Evolutionary conservation across 2,329 filamentous ascomycete species (phyloP), one percentile per base, ranked within the genome.

Genomic region (Diplocarpon rosae): DNA sequence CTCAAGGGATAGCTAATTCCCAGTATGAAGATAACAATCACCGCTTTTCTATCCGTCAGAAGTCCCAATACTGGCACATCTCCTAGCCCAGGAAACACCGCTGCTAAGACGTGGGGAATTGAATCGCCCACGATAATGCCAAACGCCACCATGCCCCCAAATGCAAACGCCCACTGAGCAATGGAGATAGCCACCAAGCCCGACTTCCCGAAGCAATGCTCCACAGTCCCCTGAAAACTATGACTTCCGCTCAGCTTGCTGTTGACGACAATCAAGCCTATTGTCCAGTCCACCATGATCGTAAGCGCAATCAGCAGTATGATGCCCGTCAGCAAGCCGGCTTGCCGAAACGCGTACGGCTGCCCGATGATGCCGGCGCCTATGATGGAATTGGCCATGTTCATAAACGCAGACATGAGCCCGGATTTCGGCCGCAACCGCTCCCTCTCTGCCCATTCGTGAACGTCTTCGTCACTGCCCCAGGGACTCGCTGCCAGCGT

Each of bases 331-430:
- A 85, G 63, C 56, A 98, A 74, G 6, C 92, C 92, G 7, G 92
- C 92, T 67, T 96, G 89, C 47, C 78, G 79, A 61, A 98, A 83
- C n/a, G 92, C 92, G 66, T 96, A 98, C 11, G 92, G 89, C 66
- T 98, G 92, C 3, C 85, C 78, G 58, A 83, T 82, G 63, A 83
- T 83, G 42, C 79, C 78, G 2, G 79, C 80, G 32, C 79, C 80
- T 55, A 98, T 95, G 63, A 98, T 98, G 57, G 85, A 93, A 69
- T 98, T 98, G 51, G 92, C 90, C 92, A 98, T 98, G 67, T 98
- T 98, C 88, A 96, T 95, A 56, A 98, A 96, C 2, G 92, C 90
- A 62, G 83, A 86, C 50, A 76, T 73, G 66, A 96, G 73, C 5
- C 84, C 83, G 46, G 86, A 94, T 66, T 90, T 90, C 37, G 90